phyloP scores from a whole-genome alignment of 768 basidiomycete genomes.

The Terana coerulea region DNA sequence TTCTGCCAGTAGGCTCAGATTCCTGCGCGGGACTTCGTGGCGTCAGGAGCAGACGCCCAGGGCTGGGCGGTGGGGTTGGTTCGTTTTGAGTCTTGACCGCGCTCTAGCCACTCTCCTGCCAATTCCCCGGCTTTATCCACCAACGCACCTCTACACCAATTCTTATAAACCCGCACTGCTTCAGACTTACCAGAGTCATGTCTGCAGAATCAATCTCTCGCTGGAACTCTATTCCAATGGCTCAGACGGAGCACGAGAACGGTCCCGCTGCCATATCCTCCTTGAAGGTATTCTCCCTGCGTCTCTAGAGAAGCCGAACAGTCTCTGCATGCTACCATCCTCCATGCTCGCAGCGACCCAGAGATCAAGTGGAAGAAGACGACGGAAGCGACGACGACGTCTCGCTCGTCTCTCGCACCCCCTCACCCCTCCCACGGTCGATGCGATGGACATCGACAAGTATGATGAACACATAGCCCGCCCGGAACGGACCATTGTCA shows the following conservation, averaged over 20 bases:
- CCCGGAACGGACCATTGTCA: conserved; percentile 60
- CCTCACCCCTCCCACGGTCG: conserved; percentile 54
- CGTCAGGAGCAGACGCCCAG: too few species aligned
- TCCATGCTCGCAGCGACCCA: conserved; percentile 56
- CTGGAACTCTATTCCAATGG: conserved; percentile 69
- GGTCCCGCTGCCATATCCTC: conserved; percentile 9
- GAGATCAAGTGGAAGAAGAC: conserved; percentile 30
- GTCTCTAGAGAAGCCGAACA: conserved; percentile 38
- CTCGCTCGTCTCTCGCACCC: conserved; percentile 70
- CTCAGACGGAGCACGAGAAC: conserved; percentile 26
- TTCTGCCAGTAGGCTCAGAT: too few species aligned
- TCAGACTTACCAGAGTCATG: conserved; percentile 37
- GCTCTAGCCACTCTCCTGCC: not conserved
- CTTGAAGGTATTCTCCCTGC: conserved; percentile 71
- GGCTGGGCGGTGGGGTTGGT: not conserved
- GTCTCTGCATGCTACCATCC: conserved; percentile 53
- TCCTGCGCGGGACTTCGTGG: too few species aligned
- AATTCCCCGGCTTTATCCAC: not conserved
- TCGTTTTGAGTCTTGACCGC: not conserved
- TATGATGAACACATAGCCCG: conserved; percentile 63
- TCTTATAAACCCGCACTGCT: not conserved
- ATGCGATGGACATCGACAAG: conserved; percentile 53
- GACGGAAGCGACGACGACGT: conserved; percentile 65
- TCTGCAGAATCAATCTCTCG: conserved; percentile 60
- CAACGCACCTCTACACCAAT: not conserved